Evolutionary conservation across 495 filamentous ascomycete species (phyloP).

Genomic region (Darksidea phi): DNA sequence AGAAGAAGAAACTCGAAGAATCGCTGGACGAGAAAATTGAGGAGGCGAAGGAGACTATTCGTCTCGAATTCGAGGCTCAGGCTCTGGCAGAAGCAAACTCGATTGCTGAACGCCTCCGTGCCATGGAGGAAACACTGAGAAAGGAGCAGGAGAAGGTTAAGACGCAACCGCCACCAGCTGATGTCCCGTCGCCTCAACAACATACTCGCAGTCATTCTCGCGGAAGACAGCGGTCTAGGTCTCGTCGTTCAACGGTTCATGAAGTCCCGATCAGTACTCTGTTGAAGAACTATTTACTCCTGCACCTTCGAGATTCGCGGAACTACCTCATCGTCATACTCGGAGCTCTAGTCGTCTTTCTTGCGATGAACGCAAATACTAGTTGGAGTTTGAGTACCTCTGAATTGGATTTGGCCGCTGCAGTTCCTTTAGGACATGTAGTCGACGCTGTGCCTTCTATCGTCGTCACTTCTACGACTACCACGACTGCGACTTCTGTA

Average conservation of each 20-base stretch:
- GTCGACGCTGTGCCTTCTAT: constrained; percentile 1
- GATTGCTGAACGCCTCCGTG: constrained; percentile 16
- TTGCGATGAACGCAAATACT: constrained; percentile 15
- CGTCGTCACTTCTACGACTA: constrained; percentile 25
- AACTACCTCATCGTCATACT: constrained; percentile 69
- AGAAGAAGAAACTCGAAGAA: constrained; percentile 22
- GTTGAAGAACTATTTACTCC: constrained; percentile 64
- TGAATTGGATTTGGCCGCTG: constrained; percentile 5
- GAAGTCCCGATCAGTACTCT: constrained; percentile 49
- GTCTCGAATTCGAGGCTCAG: constrained; percentile 23
- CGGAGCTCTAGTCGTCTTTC: constrained; percentile 22
- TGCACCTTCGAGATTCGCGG: constrained; percentile 65
- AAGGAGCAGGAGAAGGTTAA: constrained; percentile 10
- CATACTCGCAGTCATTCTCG: constrained; percentile 5
- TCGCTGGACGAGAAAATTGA: constrained; percentile 27
- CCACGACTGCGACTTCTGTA: constrained; percentile 7
- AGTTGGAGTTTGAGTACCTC: background rate
- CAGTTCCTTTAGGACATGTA: background rate
- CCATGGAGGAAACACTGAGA: constrained; percentile 23
- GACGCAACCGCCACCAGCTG: background rate
- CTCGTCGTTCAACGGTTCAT: constrained; percentile 2
- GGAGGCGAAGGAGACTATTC: constrained; percentile 27
- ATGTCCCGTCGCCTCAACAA: background rate
- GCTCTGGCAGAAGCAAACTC: constrained; percentile 15
- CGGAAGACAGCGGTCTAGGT: constrained; percentile 10